Percentiles rank a stretch among this genome's conserved stretches.
Evolutionary conservation across 2,329 filamentous ascomycete genomes (phyloP).

Genomic region (Trichothecium sympodiale): DNA sequence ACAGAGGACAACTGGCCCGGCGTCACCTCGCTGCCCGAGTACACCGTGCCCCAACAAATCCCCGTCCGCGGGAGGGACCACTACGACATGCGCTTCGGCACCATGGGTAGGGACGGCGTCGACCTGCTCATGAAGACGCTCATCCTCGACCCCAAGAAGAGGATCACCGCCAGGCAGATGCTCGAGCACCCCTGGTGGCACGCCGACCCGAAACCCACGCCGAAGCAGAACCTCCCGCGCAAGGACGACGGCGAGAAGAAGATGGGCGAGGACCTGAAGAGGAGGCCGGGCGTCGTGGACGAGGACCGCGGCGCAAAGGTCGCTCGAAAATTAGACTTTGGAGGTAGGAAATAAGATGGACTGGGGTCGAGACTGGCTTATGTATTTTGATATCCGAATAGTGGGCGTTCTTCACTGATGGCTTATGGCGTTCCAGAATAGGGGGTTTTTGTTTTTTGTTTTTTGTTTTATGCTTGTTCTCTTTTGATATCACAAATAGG

Average conservation of each 20-base stretch:
- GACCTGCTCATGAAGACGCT: conserved; percentile 83
- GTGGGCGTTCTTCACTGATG: too few relatives aligned
- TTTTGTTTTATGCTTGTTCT: too few relatives aligned
- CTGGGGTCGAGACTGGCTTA: too few relatives aligned
- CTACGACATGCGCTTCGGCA: conserved; percentile 68
- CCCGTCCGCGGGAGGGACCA: conserved; percentile 56
- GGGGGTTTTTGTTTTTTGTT: too few relatives aligned
- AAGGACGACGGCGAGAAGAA: conserved; percentile 65
- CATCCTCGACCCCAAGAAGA: conserved; percentile 72
- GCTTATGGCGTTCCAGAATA: too few relatives aligned
- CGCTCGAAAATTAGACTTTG: conserved; percentile 74
- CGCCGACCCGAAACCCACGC: conserved; percentile 70
- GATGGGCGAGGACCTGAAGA: conserved; percentile 72
- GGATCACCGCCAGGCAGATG: conserved; percentile 67
- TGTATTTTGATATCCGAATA: too few relatives aligned
- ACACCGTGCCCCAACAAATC: conserved; percentile 57
- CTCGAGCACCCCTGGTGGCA: conserved; percentile 82
- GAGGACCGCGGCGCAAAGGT: conserved; percentile 62
- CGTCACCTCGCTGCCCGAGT: conserved; percentile 68
- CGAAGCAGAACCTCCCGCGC: conserved; percentile 68
- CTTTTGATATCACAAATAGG: too few relatives aligned
- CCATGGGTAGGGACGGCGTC: conserved; percentile 70
- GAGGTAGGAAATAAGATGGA: conserved; percentile 31
- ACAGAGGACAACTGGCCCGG: conserved; percentile 95
- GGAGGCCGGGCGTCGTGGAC: conserved; percentile 57